Conservation (phyloP, 78 protist genomes). For the Polysphondylium violaceum region DNA sequence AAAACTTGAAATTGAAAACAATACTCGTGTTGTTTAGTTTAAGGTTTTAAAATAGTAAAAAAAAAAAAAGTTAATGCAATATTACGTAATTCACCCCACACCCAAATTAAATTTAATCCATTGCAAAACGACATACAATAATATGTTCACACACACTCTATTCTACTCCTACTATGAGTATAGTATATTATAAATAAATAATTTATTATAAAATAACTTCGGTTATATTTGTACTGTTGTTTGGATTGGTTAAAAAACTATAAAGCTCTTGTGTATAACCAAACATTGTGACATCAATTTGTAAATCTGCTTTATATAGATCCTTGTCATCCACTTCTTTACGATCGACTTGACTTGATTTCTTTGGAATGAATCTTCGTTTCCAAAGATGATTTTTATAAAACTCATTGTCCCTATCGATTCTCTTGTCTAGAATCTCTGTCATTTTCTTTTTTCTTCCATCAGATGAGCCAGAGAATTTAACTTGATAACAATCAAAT, state of each 20-base stretch:
- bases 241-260: background rate
- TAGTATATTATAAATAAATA: too few species aligned
- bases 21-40: too few species aligned
- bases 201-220: too few species aligned
- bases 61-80: too few species aligned
- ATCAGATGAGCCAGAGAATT: conserved; percentile 1
- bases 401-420: conserved; percentile 1
- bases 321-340: conserved; percentile 1
- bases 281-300: background rate
- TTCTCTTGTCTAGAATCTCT: conserved; percentile 1
- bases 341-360: conserved; percentile 1
- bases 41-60: too few species aligned
- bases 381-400: background rate
- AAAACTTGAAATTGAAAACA: too few species aligned
- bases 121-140: too few species aligned
- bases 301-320: background rate
- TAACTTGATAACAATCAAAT: background rate
- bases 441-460: background rate
- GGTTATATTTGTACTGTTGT: background rate
- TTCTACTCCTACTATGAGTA: too few species aligned
- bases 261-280: background rate
- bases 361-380: conserved; percentile 1
- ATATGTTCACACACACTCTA: too few species aligned
- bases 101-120: too few species aligned
- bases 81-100: too few species aligned